Percentiles rank a stretch among this genome's conserved stretches.
Evolutionary conservation across 345 rosid genomes (phyloP).

Genomic region (Bruguiera sexangula): DNA sequence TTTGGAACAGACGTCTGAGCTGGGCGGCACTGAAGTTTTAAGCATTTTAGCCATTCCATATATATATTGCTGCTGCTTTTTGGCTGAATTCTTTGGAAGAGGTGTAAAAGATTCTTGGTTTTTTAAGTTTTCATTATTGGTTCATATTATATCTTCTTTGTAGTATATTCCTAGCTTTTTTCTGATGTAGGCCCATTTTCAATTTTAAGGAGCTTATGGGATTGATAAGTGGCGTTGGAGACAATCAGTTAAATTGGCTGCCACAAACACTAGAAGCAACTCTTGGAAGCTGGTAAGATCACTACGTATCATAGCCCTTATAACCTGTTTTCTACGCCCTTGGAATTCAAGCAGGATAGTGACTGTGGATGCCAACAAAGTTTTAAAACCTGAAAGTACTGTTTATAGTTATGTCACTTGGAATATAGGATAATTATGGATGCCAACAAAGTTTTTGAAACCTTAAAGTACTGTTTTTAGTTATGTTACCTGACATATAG

Average conservation of each 20-base stretch:
- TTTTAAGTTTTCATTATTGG: neutral
- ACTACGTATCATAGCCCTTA: neutral
- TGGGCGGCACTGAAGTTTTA: too few relatives aligned
- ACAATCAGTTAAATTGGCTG: conserved; percentile 34
- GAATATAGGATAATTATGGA: neutral
- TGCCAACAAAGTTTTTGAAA: neutral
- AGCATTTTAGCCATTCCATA: too few relatives aligned
- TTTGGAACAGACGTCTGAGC: neutral
- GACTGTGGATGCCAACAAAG: neutral
- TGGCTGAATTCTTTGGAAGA: neutral
- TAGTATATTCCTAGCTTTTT: conserved; percentile 3
- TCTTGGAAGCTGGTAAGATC: conserved; percentile 54
- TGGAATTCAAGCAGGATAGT: conserved; percentile 1
- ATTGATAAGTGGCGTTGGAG: conserved; percentile 31
- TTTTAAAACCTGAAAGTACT: neutral
- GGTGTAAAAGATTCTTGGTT: neutral
- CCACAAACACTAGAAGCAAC: conserved; percentile 36
- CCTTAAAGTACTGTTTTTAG: neutral
- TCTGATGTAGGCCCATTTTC: conserved; percentile 14
- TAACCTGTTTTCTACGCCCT: neutral
- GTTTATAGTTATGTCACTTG: neutral
- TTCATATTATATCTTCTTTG: neutral
- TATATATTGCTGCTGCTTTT: too few relatives aligned
- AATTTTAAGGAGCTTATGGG: conserved; percentile 33
- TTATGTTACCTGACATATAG: neutral